Evolutionary conservation across 179 eudicot genomes (phyloP), one percentile per base, ranked within the genome.

Genomic region (Vitellaria paradoxa): DNA sequence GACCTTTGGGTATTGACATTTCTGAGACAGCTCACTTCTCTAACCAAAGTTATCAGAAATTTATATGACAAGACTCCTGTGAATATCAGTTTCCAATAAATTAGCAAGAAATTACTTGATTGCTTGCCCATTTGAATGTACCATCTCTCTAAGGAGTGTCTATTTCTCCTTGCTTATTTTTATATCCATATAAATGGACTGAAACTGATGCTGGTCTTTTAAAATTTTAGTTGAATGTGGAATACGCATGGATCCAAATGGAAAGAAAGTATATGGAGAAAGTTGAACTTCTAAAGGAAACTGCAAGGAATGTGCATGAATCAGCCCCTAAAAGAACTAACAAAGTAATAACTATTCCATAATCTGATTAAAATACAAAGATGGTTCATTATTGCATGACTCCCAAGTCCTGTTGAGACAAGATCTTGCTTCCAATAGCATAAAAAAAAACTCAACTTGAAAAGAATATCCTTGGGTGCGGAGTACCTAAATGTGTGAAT

Each of bases 1-100:
- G 56, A 24, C 45, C 6, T 59, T 67, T 79, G 50, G 78, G 68
- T 45, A 47, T 55, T 12, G 82, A 74, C 82, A 79, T 79, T n/a
- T 76, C 49, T 63, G 21, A 7, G n/a, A 7, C 57, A 69, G 50
- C n/a, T 72, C 57, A 20, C 59, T 55, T 40, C 62, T 53, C 23
- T 70, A 13, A 13, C 4, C 49, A 15, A 21, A 67, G 57, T 53
- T 10, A 5, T 15, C 49, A n/a, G 55, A 66, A 18, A 42, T 7
- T 7, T 66, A 40, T 66, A 65, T 37, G 42, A 67, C 12, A 26
- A 21, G 45, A 30, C 67, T 46, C 55, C 20, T 20, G 6, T 9
- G 26, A 9, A 18, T 5, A 20, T 65, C 11, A n/a, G 11, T 18
- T 18, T 45, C 8, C 0, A 8, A 8, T 8, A 37, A 66, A 66